Evolutionary conservation across 75 land plant genomes (phyloP), one percentile per base, ranked within the genome.

Genomic region (Selaginella tamariscina): DNA sequence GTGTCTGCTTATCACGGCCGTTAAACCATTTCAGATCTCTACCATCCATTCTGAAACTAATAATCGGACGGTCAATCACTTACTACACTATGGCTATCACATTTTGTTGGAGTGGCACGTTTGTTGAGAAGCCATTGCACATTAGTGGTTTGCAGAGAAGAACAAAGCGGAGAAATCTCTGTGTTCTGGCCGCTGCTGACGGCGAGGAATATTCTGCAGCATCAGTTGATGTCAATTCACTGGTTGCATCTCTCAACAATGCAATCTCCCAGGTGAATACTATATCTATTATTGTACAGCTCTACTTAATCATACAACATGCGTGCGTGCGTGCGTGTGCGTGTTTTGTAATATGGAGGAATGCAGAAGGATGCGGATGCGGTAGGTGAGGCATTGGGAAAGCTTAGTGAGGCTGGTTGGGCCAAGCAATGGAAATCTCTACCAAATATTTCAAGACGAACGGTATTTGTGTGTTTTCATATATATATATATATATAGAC

Each of bases 391-490:
- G 83, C 86, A 33, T 82, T 93, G 62, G 85, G 84, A 71, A 85
- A 82, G 78, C 77, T 93, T 32, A 73, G 68, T 23, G 77, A 85
- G 74, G 28, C 69, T 69, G 98, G 98, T 44, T 81, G 86, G 84
- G 90, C 96, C 1, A 83, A 80, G 70, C 74, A 78, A 75, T 93
- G 98, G 98, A 83, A 86, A 63, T 89, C 95, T 60, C 85, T 81
- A 49, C 84, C 95, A 0, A 88, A 86, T 73, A 76, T 86, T 0
- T 89, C 98, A 0, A 79, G 98, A 20, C 95, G 98, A 31, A 81
- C 77, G 79, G 94, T 89, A 67, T 74, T 82, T 81, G 24, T 32
- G 11, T 23, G 15, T 39, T 39, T 39, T 39, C 15, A 15, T 15
- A 5, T 39, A 5, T 39, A 5, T 39, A 39, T 39, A n/a, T n/a